Conservation (phyloP, 257 asterid genomes). For the Leptodermis oblonga region DNA sequence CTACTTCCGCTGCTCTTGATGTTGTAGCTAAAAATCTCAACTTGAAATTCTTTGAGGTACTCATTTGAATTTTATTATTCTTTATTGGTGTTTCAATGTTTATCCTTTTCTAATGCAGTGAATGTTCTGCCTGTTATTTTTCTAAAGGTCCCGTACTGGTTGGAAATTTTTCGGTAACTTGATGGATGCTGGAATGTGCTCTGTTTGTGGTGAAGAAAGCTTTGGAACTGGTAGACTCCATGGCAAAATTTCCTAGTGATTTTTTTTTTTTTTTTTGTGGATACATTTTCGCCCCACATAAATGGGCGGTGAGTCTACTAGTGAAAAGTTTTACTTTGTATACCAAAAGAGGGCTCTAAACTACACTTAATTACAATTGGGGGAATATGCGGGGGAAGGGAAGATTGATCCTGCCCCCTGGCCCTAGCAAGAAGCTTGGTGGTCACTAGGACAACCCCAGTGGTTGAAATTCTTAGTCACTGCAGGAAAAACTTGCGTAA, state of each 20-base stretch:
- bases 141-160: conserved; percentile 91
- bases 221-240: conserved; percentile 84
- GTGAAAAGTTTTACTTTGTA: no score
- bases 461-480: background rate
- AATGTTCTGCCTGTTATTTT: conserved; percentile 4
- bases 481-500: background rate
- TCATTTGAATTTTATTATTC: background rate
- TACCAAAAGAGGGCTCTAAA: no score
- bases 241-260: background rate
- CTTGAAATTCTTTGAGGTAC: conserved; percentile 93
- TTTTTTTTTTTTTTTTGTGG: no score
- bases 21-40: conserved; percentile 83
- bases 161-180: conserved; percentile 98
- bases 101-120: conserved; percentile 9
- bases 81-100: conserved; percentile 4
- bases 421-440: no score
- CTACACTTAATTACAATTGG: no score
- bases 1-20: conserved; percentile 99
- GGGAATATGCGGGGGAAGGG: no score
- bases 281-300: no score
- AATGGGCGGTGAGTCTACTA: no score
- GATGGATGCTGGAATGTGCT: conserved; percentile 99
- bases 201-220: conserved; percentile 99
- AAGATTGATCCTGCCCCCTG: no score
- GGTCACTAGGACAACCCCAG: no score